phyloP scores from a whole-genome alignment of 2,329 filamentous ascomycete genomes.

The Cytospora paraplurivora region DNA sequence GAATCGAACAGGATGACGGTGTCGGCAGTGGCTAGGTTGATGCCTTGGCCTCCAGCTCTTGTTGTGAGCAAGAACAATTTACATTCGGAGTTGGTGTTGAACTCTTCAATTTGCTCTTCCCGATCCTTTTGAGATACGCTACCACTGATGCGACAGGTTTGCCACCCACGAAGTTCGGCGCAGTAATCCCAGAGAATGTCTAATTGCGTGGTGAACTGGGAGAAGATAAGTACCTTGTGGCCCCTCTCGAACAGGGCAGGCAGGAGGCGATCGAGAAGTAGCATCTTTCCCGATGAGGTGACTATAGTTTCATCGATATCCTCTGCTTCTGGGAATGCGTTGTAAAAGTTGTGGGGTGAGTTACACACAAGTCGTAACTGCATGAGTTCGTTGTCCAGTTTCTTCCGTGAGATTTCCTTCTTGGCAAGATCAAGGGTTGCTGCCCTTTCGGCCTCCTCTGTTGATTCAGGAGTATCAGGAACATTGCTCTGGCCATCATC shows the following conservation, averaged over 20 bases:
- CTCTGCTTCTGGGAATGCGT: slow-evolving; percentile 69
- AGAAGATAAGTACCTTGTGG: slow-evolving; percentile 95
- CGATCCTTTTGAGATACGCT: slow-evolving; percentile 75
- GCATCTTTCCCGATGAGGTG: slow-evolving; percentile 91
- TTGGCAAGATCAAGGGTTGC: slow-evolving; percentile 78
- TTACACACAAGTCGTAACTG: slow-evolving; percentile 92
- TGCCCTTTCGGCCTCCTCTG: slow-evolving; percentile 65
- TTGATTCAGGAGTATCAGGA: slow-evolving; percentile 41
- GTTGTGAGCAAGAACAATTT: slow-evolving; percentile 88
- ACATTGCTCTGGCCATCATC: slow-evolving; percentile 41
- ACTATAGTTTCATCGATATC: slow-evolving; percentile 79
- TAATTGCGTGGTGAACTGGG: slow-evolving; percentile 92
- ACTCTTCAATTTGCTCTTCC: slow-evolving; percentile 69
- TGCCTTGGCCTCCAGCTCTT: slow-evolving; percentile 89
- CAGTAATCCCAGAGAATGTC: slow-evolving; percentile 91
- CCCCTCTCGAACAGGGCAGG: slow-evolving; percentile 70
- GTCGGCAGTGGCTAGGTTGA: slow-evolving; percentile 89
- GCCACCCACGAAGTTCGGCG: slow-evolving; percentile 73
- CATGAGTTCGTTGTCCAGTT: slow-evolving; percentile 89
- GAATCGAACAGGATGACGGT: slow-evolving; percentile 89
- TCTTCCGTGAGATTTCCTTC: slow-evolving; percentile 86
- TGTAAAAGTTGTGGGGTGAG: slow-evolving; percentile 94
- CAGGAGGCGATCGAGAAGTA: slow-evolving; percentile 84
- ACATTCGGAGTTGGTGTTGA: slow-evolving; percentile 66
- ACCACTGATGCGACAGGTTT: slow-evolving; percentile 87